Evolutionary conservation across 2,329 filamentous ascomycete species (phyloP), one percentile per base, ranked within the genome.

Genomic region (Lecanicillium sp.): DNA sequence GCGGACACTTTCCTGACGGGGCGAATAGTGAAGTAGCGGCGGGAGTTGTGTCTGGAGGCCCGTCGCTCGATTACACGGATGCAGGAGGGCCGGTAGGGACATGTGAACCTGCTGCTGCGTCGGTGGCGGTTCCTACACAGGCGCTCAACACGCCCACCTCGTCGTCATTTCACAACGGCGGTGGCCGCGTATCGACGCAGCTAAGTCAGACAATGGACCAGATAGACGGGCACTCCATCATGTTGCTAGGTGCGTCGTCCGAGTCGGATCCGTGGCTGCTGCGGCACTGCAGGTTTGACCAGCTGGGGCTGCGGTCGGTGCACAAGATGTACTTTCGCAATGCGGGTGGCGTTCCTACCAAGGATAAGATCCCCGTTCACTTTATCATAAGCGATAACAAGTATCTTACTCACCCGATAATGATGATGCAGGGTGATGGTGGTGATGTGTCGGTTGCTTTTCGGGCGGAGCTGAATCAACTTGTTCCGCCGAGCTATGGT

Each of bases 281-380:
- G 15, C 42, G 57, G 14, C 59, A 62, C 41, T 59, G 57, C 40
- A 51, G 50, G 9, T 61, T 59, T 32, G 57, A 62, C 35, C 56
- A 60, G 33, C 47, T 54, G 16, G 58, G 58, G 1, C 50, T 62
- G 40, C 52, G 54, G 8, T 48, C 49, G 16, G 58, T 60, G 19
- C 53, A 60, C 42, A 56, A 55, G 35, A 47, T 60, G 8, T 56
- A 59, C 39, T 54, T 58, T 38, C 56, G 59, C n/a, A 58, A 60
- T 43, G 58, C 55, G 5, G 59, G 58, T 3, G 58, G 58, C 8
- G 55, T 60, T 14, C 58, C 57, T 1, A 54, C 52, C 2, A 44
- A 46, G 2, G 55, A 57, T 6, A 49, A 52, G 38, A 58, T 61
- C 5, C 59, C 59, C 1, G 49, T 60, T 3, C 58, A 57, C 35